Base-by-base conservation (phyloP, 331 rosid genomes). In the Rhamnella rubrinervis region DNA sequence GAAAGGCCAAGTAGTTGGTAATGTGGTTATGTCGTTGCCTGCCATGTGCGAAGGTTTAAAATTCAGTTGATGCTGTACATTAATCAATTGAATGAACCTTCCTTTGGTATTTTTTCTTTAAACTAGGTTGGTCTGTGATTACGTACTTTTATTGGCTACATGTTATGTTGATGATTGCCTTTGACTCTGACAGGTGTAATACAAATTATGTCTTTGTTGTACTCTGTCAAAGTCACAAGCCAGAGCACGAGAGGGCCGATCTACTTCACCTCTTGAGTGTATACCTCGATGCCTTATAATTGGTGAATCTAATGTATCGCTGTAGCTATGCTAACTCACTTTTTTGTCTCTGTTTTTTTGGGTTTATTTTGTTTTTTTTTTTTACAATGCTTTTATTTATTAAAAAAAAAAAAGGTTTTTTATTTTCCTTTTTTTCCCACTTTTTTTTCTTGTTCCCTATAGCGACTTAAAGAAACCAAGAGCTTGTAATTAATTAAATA, bases 261-360 rank as follows among this genome's bases (percentile, higher is more conserved):
- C 58, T 51, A 77, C 80, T 50, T 68, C 59, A 35, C 37, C 70
- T 64, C 74, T 79, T 35, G 61, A 52, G 77, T 68, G 28, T 46
- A 37, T 66, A 1, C 63, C 61, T 28, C 69, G 82, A 58, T 19
- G 59, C 64, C 77, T 77, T 26, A 55, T 25, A 75, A 73, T 77
- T 63, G 38, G 65, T 28, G 2, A 3, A 28, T 28, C 4, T 28
- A 28, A 68, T 76, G 84, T 73, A 73, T 46, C 55, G 31, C 70
- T 57, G 78, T 72, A 63, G 77, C 72, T 76, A 62, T 35, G 77
- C 85, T 77, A 65, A 68, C 82, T 81, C 71, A 46, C 69, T 80
- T 74, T 81, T 82, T 80, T 76, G 63, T 16, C 61, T 23, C 77
- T 40, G 46, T 59, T 47, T 41, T 41, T 71, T 37, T 17, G n/a